These are phyloP conservation scores for Trametes elegans DNA, from an alignment of 768 basidiomycete species.

Conservation along the genomic window DNA sequence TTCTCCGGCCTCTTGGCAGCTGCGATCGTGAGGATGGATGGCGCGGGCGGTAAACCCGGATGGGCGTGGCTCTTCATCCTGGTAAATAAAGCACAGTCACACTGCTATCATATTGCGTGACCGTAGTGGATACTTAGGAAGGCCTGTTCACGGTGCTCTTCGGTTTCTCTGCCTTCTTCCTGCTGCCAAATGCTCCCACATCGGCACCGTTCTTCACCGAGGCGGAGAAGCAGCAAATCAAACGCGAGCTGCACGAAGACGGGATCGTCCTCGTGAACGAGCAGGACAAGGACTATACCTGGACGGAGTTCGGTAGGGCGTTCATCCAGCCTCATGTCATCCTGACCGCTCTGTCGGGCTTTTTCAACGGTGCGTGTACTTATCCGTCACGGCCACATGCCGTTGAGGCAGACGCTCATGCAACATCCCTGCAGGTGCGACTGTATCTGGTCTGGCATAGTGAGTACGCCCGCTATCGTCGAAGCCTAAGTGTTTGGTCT, in stretches of 20 bases:
- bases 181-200: constrained; percentile 38
- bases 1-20: constrained; percentile 66
- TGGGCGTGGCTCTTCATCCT: constrained; percentile 73
- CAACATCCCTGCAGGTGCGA: constrained; percentile 5
- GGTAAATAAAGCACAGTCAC: constrained; percentile 29
- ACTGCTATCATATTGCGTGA: too few species aligned
- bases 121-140: too few species aligned
- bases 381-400: not conserved
- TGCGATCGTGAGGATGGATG: constrained; percentile 55
- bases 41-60: constrained; percentile 47
- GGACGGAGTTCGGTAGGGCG: constrained; percentile 6
- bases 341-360: constrained; percentile 7
- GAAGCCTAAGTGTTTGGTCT: too few species aligned
- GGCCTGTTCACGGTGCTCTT: constrained; percentile 61
- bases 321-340: constrained; percentile 16
- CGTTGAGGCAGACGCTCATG: too few species aligned
- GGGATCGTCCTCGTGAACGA: constrained; percentile 7
- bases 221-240: constrained; percentile 14
- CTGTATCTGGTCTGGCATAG: constrained; percentile 28
- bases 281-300: constrained; percentile 7
- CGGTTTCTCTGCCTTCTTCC: constrained; percentile 48
- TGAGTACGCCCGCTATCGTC: constrained; percentile 14
- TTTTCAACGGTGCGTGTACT: constrained; percentile 44
- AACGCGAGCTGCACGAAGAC: constrained; percentile 10
- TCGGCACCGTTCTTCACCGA: constrained; percentile 9